Base-by-base conservation (phyloP, 164 flowering plant species). In the Vitis labrusca region DNA sequence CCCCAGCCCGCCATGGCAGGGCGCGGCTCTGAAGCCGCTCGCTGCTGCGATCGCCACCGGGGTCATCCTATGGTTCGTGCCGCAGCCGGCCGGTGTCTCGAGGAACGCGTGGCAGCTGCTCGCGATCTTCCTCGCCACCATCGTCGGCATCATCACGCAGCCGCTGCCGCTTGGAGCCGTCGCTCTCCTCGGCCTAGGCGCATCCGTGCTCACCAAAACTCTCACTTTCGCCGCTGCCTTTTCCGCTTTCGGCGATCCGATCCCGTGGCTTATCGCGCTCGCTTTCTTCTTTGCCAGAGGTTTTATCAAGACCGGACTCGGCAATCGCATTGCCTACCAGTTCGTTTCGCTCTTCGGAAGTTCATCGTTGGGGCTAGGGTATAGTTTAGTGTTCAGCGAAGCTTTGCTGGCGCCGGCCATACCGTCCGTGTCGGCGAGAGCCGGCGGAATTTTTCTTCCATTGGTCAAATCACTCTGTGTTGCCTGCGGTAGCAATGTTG, bases 111-210 rank as follows among this genome's bases (percentile, higher is more conserved):
- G 98, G 97, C 98, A 94, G 56, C 73, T 93, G 54, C 88, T 93
- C 5, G 79, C 98, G 5, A 93, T 94, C 10, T 94, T 94, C 73
- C 81, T 94, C 2, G 94, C 97, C 11, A 92, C 97, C 0, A 89
- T 94, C 47, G 92, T 92, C 57, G 98, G 98, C 5, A 94, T 94
- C 75, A 94, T 94, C 58, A 89, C 97, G 7, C 97, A 92, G 66
- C 98, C 98, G 3, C 71, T 94, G 16, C 97, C 98, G 0, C 86
- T 94, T n/a, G 97, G 98, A 9, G 97, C 98, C 30, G 97, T 94
- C 5, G 97, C 97, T 1, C 59, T 94, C 49, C 62, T 94, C 88
- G 94, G 98, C n/a, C 73, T 92, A 0, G 97, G 97, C 8, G 97
- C 97, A 0, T 72, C 89, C 2, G 98, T 93, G 2, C 83, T 91